Base-by-base conservation (phyloP, 2,329 filamentous ascomycete genomes). In the Aspergillus quadricinctus region DNA sequence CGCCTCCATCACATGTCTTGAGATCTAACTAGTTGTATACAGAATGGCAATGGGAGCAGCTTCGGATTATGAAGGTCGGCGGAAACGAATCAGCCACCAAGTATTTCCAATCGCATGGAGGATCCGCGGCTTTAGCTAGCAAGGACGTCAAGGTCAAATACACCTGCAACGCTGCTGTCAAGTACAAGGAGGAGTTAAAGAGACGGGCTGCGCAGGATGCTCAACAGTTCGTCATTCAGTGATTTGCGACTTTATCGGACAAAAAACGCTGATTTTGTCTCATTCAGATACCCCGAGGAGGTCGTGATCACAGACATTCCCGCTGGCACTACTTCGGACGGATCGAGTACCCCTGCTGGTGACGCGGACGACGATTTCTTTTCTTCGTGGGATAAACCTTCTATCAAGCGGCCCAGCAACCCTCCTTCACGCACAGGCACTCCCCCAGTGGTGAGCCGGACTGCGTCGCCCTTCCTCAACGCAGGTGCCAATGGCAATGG, bases 41-140 rank as follows among this genome's bases (percentile, higher is more conserved):
- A 90, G 88, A 90, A 80, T 99, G 94, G 94, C 92, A 97, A 89
- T 99, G 94, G 94, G 92, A 97, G 65, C 94, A 99, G 75, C 83
- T 99, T 58, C 89, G 94, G 52, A 77, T 93, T 56, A 97, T 99
- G 93, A 99, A 99, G 79, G 92, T 97, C 17, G 94, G 94, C 63
- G 94, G 94, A 56, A 99, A 99, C 71, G 93, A 97, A 77, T 96
- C 92, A 57, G 94, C 94, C 50, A 97, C 92, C 69, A 97, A 96
- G 78, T 99, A 91, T 81, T 99, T 97, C 81, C 92, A 97, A 77
- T 88, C 91, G 66, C 94, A 99, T 72, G 94, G 94, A 61, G 94
- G 94, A 59, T 92, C 90, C 43, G 92, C 93, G 50, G 93, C 93
- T 54, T 84, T 99, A 59, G 91, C 91, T 65, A 97, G 92, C 84